Base-by-base conservation (phyloP, 768 basidiomycete species). In the Boletus speciosus region DNA sequence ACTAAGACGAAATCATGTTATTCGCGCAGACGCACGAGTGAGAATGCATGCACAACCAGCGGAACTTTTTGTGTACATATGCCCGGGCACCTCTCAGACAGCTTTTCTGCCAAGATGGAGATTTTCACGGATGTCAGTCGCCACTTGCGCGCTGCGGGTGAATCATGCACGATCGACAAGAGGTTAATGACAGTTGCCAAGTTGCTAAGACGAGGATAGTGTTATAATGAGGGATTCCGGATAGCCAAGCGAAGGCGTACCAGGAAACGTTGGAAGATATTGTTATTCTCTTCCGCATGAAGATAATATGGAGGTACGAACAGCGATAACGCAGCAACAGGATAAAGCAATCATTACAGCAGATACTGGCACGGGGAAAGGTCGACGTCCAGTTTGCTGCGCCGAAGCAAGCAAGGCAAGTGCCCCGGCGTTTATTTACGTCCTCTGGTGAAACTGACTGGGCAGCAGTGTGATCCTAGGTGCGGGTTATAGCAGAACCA, bases 1-100 rank as follows among this genome's bases (percentile, higher is more conserved):
- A 23, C 27, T 57, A 42, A 31, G 41, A 44, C 32, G 53, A 55
- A 2, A 48, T 57, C 36, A 39, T 45, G n/a, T n/a, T 3, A 5
- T 49, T 55, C 5, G 41, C 31, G 6, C 16, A 35, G 5, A 6
- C 5, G 11, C 6, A 16, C 12, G 25, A 12, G 21, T 10, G 41
- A 19, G 43, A 57, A 19, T 45, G 42, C 25, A 1, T 12, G 9
- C 31, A 12, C 16, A 38, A 49, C 27, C 32, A 19, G 4, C 46
- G 42, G 38, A 25, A 16, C 11, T 31, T 41, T 36, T 16, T 31
- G 2, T 37, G 27, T 25, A 25, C 25, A 25, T 23, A 40, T 56
- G 54, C 38, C 46, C 35, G 54, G 57, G 25, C 56, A 47, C 23
- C 39, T 58, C 14, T 21, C 43, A 21, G 40, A 19, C 5, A 47